A percentile compares a stretch with the other conserved stretches of the same genome.
Evolutionary conservation across 768 basidiomycete genomes (phyloP).

Genomic region (Tephrocybe sp.): DNA sequence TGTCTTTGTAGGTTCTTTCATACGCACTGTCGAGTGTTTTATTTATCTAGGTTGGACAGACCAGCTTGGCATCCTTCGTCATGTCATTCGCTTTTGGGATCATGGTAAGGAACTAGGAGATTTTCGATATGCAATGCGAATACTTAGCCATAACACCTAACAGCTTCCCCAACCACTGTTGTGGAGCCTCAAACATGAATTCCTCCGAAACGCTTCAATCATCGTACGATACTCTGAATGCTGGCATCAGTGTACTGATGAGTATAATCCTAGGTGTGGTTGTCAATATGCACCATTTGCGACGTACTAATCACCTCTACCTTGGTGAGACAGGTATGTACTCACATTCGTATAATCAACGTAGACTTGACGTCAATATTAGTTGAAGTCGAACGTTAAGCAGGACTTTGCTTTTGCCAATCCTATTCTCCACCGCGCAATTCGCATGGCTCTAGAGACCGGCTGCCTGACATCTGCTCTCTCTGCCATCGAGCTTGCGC

Average conservation of each 20-base stretch:
- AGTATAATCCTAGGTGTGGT: neutral
- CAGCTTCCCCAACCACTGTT: too few species aligned
- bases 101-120: neutral
- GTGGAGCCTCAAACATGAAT: too few species aligned
- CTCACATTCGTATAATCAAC: neutral
- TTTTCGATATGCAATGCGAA: neutral
- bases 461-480: neutral
- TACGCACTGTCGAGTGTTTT: neutral
- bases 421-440: neutral
- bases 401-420: neutral
- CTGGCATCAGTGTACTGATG: neutral
- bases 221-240: neutral
- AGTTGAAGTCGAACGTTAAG: neutral
- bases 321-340: neutral
- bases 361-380: neutral
- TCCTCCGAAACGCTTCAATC: neutral
- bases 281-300: neutral
- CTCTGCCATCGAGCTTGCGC: neutral
- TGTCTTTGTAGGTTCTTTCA: neutral
- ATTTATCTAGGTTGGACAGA: neutral
- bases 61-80: neutral
- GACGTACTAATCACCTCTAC: neutral
- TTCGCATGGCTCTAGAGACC: slow-evolving; percentile 2
- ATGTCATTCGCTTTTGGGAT: neutral
- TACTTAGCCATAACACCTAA: too few species aligned